Conservation (phyloP, 208 protist genomes). For the Leishmania tropica region DNA sequence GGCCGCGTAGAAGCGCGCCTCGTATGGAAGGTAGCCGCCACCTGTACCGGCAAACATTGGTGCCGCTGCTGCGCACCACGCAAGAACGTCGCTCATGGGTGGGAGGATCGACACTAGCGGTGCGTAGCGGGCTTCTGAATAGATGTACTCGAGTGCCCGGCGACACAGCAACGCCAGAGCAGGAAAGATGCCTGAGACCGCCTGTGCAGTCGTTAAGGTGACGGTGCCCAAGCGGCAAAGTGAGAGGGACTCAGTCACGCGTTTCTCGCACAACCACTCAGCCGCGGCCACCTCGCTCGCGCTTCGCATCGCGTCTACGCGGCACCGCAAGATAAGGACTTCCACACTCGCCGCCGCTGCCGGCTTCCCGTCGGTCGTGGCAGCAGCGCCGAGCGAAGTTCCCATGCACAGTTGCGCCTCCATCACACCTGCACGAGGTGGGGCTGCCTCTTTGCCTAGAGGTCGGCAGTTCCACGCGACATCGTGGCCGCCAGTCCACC, state of each 20-base stretch:
- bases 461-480: conserved; percentile 21
- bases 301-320: conserved; percentile 14
- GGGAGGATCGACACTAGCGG: not conserved
- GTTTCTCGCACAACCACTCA: conserved; percentile 1
- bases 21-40: conserved; percentile 49
- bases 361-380: not conserved
- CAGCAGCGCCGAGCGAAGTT: not conserved
- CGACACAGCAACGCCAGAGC: conserved; percentile 22
- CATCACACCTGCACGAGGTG: conserved; percentile 18
- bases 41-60: conserved; percentile 25
- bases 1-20: conserved; percentile 55
- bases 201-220: not conserved
- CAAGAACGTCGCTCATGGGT: conserved; percentile 16
- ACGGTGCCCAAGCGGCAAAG: not conserved
- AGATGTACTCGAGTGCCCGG: conserved; percentile 23
- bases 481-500: conserved; percentile 19
- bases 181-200: conserved; percentile 15
- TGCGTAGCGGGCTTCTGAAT: not conserved
- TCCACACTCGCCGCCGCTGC: not conserved
- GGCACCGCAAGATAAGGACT: conserved; percentile 13
- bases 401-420: conserved; percentile 8
- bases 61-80: conserved; percentile 16
- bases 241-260: not conserved
- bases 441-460: conserved; percentile 17
- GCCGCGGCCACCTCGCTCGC: not conserved